Percentiles rank a stretch among this genome's conserved stretches.
Evolutionary conservation across 352 stramenopile genomes (phyloP).

Genomic region (Globisporangium nunn): DNA sequence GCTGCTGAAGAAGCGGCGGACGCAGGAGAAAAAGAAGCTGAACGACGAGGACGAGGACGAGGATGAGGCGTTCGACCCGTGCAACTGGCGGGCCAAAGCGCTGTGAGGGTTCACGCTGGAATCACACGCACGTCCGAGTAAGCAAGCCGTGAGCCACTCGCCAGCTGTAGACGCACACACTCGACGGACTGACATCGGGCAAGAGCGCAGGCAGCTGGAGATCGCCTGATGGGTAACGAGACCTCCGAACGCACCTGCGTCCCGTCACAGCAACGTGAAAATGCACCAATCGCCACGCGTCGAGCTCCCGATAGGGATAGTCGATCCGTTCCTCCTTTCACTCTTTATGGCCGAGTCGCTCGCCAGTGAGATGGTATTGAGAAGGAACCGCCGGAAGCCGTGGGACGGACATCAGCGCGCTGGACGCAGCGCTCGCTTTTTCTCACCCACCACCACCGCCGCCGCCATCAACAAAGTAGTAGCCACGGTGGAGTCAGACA

Average conservation of each 20-base stretch:
- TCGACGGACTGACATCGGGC: not conserved
- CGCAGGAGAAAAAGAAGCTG: slow-evolving; percentile 10
- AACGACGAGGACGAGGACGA: slow-evolving; percentile 21
- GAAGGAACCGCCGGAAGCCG: not conserved
- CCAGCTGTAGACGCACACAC: not conserved
- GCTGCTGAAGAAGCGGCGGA: slow-evolving; percentile 18
- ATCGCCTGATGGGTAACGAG: not conserved
- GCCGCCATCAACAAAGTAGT: too few relatives aligned
- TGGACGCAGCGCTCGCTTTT: not conserved
- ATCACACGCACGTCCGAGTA: not conserved
- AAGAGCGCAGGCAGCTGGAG: not conserved
- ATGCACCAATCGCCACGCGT: not conserved
- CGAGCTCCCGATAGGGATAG: not conserved
- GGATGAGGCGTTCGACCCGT: slow-evolving; percentile 31
- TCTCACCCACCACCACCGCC: too few relatives aligned
- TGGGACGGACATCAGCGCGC: too few relatives aligned
- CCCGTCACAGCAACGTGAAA: not conserved
- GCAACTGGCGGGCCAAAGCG: slow-evolving; percentile 36
- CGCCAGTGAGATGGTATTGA: too few relatives aligned
- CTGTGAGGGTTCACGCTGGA: slow-evolving; percentile 13
- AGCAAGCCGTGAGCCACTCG: not conserved
- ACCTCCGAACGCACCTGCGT: not conserved
- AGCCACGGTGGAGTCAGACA: not conserved
- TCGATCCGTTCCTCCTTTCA: not conserved
- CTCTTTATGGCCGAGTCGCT: not conserved